Evolutionary conservation across 177 flowering plant species (phyloP).

Genomic region (Vitis hybrid): DNA sequence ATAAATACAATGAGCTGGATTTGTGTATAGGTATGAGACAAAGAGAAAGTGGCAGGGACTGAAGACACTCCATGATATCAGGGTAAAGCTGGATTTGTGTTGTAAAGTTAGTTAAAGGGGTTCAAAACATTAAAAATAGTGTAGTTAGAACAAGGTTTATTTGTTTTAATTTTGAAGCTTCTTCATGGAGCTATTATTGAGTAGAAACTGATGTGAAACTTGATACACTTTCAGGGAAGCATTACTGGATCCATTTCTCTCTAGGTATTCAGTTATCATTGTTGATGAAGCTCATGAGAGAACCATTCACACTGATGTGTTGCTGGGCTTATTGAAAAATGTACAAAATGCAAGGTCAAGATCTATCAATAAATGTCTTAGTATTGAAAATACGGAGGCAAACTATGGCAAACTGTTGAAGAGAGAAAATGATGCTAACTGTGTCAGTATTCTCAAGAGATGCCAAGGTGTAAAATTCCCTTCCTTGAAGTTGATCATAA

Average conservation of each 20-base stretch:
- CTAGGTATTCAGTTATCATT: slow-evolving; percentile 86
- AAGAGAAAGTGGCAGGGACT: too few relatives aligned
- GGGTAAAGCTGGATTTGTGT: background rate
- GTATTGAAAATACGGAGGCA: slow-evolving; percentile 19
- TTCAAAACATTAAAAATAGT: background rate
- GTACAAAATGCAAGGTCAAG: slow-evolving; percentile 65
- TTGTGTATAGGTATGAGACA: background rate
- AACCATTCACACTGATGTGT: slow-evolving; percentile 93
- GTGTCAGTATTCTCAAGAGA: slow-evolving; percentile 27
- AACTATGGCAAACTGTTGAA: slow-evolving; percentile 25
- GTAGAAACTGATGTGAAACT: slow-evolving; percentile 12
- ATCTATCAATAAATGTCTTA: slow-evolving; percentile 16
- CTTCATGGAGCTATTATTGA: background rate
- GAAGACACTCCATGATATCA: too few relatives aligned
- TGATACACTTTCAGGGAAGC: slow-evolving; percentile 69
- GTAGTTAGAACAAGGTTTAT: too few relatives aligned
- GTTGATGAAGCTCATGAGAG: slow-evolving; percentile 99
- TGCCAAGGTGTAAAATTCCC: slow-evolving; percentile 38
- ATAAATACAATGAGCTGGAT: background rate
- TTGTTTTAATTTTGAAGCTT: background rate
- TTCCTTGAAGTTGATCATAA: slow-evolving; percentile 79
- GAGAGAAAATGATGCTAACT: slow-evolving; percentile 27
- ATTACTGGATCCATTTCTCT: slow-evolving; percentile 78
- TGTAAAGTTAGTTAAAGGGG: background rate
- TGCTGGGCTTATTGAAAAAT: slow-evolving; percentile 79